These are phyloP conservation scores for Capsicum chinense DNA, from an alignment of 257 asterid species.

Conservation along the genomic window DNA sequence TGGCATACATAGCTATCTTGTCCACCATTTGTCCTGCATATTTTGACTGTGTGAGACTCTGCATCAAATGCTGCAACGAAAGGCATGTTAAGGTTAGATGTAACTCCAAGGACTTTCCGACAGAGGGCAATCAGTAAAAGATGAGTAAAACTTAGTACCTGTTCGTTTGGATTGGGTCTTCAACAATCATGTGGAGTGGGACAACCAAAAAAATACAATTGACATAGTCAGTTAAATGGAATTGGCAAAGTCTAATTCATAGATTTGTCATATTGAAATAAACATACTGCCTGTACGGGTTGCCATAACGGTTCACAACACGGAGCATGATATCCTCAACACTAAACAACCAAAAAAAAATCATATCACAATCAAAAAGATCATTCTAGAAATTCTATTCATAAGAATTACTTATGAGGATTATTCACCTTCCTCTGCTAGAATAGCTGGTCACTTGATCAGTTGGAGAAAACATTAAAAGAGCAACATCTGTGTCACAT, in stretches of 20 bases:
- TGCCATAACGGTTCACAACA: conserved; percentile 59
- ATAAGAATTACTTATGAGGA: not conserved
- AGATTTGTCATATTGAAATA: not conserved
- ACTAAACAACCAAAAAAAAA: conserved; percentile 35
- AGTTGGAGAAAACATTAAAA: conserved; percentile 69
- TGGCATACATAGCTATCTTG: conserved; percentile 55
- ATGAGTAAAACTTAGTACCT: conserved; percentile 40
- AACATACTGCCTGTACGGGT: conserved; percentile 59
- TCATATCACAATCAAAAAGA: too few species aligned
- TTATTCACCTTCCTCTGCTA: conserved; percentile 57
- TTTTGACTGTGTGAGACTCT: conserved; percentile 56
- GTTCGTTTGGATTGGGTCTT: conserved; percentile 56
- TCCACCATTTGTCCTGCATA: conserved; percentile 61
- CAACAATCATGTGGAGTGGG: conserved; percentile 26
- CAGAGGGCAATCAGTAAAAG: not conserved
- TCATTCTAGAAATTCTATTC: too few species aligned
- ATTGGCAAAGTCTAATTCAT: not conserved
- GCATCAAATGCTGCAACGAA: conserved; percentile 49
- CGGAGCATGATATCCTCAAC: conserved; percentile 70
- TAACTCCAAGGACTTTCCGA: not conserved
- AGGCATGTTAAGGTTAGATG: not conserved
- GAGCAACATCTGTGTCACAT: conserved; percentile 67
- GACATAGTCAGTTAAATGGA: not conserved
- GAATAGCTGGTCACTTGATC: conserved; percentile 62
- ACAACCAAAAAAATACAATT: not conserved